Base-by-base conservation (phyloP, 116 monocot species). In the Cymodocea nodosa region DNA sequence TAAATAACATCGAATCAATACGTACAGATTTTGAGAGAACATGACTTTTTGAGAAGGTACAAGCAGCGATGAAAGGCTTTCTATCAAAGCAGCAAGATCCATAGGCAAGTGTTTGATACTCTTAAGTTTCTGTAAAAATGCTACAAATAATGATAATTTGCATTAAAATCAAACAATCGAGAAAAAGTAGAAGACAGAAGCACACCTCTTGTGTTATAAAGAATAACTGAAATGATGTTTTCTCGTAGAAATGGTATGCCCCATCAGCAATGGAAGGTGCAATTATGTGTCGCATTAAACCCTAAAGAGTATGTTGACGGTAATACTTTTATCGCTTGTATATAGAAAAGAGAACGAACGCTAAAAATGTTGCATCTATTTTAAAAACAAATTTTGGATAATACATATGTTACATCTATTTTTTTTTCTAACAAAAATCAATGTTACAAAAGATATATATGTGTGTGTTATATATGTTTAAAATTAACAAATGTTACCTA, bases 191-290 rank as follows among this genome's bases (percentile, higher is more conserved):
- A 50, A 52, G 55, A 52, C 1, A 54, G 50, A 35, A 53, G 30
- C 35, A n/a, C 71, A 90, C 94, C 85, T 98, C 88, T 57, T 92
- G 85, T 51, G 97, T 89, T 50, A 98, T 82, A 59, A 98, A 98
- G 84, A 84, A 98, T 60, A 98, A 37, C 60, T 98, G 97, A 82
- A 86, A 98, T 48, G 92, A 86, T 76, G 92, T 80, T 68, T 91
- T 98, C 15, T 98, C 82, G 64, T 98, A 92, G 71, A 85, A 86
- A 71, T 98, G 92, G 56, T 84, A 89, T 58, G 91, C 92, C 59
- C 86, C 76, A 71, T 91, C 86, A 69, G 92, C 83, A 65, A 84
- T 73, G 35, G 97, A 98, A 18, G 97, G 97, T 57, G 97, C 81
- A 80, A 98, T 82, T 56, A 92, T 77, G 63, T 86, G 97, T 55